Evolutionary conservation across 345 rosid species (phyloP).

Genomic region (Eucalyptus rudis): DNA sequence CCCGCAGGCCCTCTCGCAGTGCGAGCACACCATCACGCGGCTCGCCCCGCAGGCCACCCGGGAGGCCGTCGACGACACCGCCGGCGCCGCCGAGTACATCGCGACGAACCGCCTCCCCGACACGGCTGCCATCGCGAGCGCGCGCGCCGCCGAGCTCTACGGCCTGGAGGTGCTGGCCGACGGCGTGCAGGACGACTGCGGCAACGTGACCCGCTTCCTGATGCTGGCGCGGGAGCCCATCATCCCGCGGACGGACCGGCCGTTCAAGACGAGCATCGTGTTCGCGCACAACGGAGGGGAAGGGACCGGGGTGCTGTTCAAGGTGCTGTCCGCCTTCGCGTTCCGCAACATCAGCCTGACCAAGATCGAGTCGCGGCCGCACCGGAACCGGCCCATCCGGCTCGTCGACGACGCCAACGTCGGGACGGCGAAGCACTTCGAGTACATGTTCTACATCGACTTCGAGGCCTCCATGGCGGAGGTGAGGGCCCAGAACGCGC

Average conservation of each 20-base stretch:
- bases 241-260: constrained; percentile 87
- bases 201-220: constrained; percentile 92
- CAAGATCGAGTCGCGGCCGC: constrained; percentile 94
- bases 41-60: constrained; percentile 73
- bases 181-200: constrained; percentile 82
- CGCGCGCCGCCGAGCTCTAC: constrained; percentile 89
- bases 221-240: constrained; percentile 97
- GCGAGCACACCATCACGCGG: constrained; percentile 72
- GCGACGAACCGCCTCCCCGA: constrained; percentile 54
- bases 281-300: constrained; percentile 94
- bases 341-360: constrained; percentile 82
- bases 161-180: constrained; percentile 66
- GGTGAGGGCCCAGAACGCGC: constrained; percentile 85
- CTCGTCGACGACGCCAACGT: constrained; percentile 62
- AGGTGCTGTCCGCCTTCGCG: constrained; percentile 88
- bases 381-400: constrained; percentile 67
- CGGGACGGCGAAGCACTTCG: constrained; percentile 85
- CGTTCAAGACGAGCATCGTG: constrained; percentile 95
- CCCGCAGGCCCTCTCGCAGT: constrained; percentile 92
- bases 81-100: constrained; percentile 89
- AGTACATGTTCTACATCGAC: constrained; percentile 84
- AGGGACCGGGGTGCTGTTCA: constrained; percentile 85
- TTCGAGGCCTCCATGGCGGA: constrained; percentile 99
- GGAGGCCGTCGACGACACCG: constrained; percentile 90
- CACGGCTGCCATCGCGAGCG: constrained; percentile 89